phyloP scores from a whole-genome alignment of 2,329 filamentous ascomycete species.

The Nannizziopsis arthrosporioides region DNA sequence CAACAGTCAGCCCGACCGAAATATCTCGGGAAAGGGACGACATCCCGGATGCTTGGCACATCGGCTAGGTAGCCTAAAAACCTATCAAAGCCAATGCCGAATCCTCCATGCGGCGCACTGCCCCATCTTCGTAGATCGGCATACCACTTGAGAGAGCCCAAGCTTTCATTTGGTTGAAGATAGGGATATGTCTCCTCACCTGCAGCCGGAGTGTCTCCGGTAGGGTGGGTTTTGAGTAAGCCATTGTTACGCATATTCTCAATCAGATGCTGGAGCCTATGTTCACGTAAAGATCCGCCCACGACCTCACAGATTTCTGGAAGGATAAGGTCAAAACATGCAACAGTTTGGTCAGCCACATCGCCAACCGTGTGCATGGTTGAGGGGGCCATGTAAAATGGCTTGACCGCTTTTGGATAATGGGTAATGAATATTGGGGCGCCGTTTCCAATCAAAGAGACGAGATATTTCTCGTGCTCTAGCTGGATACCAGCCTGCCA shows the following conservation, averaged over 20 bases:
- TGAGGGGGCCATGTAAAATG: conserved; percentile 73
- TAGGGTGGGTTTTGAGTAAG: conserved; percentile 35
- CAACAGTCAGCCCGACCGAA: conserved; percentile 44
- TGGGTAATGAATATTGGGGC: conserved; percentile 80
- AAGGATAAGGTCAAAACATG: conserved; percentile 82
- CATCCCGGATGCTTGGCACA: conserved; percentile 69
- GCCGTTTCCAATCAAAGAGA: conserved; percentile 51
- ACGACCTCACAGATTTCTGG: conserved; percentile 78
- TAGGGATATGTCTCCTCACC: conserved; percentile 24
- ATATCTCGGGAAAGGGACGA: conserved; percentile 72
- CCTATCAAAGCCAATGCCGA: conserved; percentile 81
- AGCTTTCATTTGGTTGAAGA: conserved; percentile 29
- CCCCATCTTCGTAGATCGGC: conserved; percentile 78
- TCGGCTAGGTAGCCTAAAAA: conserved; percentile 74
- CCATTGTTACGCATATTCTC: conserved; percentile 60
- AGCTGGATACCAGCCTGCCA: conserved; percentile 71
- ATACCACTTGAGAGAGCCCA: conserved; percentile 65
- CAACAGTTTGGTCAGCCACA: conserved; percentile 48
- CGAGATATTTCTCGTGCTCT: conserved; percentile 86
- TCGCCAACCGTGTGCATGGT: conserved; percentile 10
- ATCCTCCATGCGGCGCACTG: conserved; percentile 83
- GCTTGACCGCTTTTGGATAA: conserved; percentile 80
- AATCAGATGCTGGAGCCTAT: conserved; percentile 56
- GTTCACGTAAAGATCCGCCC: conserved; percentile 80
- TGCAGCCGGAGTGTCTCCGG: conserved; percentile 12